A percentile compares a stretch with the other conserved stretches of the same genome.
phyloP scores from a whole-genome alignment of 352 stramenopile genomes.

The Phytopythium aichiense region DNA sequence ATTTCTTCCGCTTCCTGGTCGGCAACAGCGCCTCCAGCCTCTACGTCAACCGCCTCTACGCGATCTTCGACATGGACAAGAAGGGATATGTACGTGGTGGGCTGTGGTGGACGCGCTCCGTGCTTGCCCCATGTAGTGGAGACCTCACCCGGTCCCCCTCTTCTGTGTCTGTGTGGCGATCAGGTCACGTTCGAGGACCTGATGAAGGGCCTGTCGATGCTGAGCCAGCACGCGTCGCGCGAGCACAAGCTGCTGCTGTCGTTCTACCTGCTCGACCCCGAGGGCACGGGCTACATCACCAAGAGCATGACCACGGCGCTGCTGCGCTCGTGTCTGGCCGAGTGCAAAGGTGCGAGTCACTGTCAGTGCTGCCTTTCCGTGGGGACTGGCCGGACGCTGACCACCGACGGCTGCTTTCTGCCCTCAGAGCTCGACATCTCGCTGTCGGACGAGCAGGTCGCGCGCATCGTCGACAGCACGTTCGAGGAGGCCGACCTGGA shows the following conservation, averaged over 20 bases:
- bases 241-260: conserved; percentile 87
- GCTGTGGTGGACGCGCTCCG: not conserved
- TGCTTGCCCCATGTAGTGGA: too few species aligned
- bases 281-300: conserved; percentile 78
- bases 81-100: conserved; percentile 55
- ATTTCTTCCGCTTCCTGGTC: conserved; percentile 84
- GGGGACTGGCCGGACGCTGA: conserved; percentile 6
- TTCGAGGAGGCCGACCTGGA: conserved; percentile 81
- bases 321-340: conserved; percentile 78
- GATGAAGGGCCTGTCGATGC: conserved; percentile 71
- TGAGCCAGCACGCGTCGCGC: conserved; percentile 82
- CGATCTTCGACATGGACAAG: conserved; percentile 79
- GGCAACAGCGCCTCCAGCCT: conserved; percentile 65
- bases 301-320: conserved; percentile 82
- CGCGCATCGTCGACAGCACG: conserved; percentile 78
- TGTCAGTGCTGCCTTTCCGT: not conserved
- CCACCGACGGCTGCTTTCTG: conserved; percentile 3
- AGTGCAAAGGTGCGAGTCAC: conserved; percentile 61
- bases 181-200: conserved; percentile 83
- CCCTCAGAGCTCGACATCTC: conserved; percentile 68
- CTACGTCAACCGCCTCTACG: conserved; percentile 83
- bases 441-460: conserved; percentile 70
- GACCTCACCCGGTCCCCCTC: not conserved
- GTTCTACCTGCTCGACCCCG: conserved; percentile 77
- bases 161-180: not conserved